Evolutionary conservation across 179 eudicot species (phyloP).

Genomic region (Nepenthes alata): DNA sequence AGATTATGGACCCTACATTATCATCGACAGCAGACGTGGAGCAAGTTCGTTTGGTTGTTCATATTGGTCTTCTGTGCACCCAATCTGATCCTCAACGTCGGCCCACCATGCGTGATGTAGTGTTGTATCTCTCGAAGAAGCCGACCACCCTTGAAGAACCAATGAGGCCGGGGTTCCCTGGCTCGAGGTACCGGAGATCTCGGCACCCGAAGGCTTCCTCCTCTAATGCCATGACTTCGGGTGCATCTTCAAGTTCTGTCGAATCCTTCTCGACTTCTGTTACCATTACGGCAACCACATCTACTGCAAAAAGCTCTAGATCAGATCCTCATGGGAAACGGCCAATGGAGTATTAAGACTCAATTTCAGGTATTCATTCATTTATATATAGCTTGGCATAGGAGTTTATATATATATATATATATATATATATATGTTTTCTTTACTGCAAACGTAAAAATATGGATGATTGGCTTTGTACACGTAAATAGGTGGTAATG

Average conservation of each 20-base stretch:
- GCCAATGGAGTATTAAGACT: constrained; percentile 5
- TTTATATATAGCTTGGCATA: too few relatives aligned
- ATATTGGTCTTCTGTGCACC: constrained; percentile 57
- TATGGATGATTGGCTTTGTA: too few relatives aligned
- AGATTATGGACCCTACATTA: constrained; percentile 50
- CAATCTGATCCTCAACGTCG: constrained; percentile 60
- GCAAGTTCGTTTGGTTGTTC: constrained; percentile 46
- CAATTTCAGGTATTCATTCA: too few relatives aligned
- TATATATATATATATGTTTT: too few relatives aligned
- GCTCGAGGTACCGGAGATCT: constrained; percentile 30
- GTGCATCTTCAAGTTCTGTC: constrained; percentile 16
- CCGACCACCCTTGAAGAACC: constrained; percentile 49
- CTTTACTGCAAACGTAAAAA: too few relatives aligned
- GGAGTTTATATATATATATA: too few relatives aligned
- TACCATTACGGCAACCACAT: constrained; percentile 18
- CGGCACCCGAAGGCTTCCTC: constrained; percentile 20
- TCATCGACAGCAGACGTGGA: constrained; percentile 38
- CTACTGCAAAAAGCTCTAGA: constrained; percentile 12
- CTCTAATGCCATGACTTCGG: constrained; percentile 25
- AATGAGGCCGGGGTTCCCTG: constrained; percentile 44
- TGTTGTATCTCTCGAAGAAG: constrained; percentile 49
- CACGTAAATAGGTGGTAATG: too few relatives aligned
- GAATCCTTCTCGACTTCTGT: constrained; percentile 22
- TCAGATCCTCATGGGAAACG: constrained; percentile 32
- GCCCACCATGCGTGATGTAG: constrained; percentile 67